Conservation (phyloP, 164 flowering plant genomes). For the Piper longum region DNA sequence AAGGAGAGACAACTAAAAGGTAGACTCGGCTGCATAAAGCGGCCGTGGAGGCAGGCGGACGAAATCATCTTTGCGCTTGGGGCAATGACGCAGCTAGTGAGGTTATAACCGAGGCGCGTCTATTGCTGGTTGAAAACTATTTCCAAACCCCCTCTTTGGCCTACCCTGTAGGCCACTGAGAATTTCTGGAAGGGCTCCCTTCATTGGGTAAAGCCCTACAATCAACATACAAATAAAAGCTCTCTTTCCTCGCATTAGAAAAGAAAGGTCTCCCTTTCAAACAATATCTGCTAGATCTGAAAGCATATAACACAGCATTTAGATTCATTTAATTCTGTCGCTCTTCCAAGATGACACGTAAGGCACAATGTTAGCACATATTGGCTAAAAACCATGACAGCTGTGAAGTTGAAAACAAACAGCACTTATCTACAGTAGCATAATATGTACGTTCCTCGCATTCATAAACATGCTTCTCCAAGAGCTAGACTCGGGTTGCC, state of each 20-base stretch:
- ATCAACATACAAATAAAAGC: neutral
- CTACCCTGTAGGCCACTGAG: constrained; percentile 8
- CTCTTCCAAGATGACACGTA: too few relatives aligned
- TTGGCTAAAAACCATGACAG: too few relatives aligned
- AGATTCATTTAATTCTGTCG: too few relatives aligned
- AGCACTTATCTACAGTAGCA: neutral
- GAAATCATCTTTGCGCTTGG: constrained; percentile 11
- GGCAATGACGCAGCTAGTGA: constrained; percentile 20
- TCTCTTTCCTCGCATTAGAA: too few relatives aligned
- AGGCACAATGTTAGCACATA: too few relatives aligned
- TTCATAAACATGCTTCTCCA: neutral
- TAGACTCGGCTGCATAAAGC: neutral
- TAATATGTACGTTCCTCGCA: neutral
- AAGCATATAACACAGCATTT: too few relatives aligned
- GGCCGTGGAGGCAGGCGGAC: too few relatives aligned
- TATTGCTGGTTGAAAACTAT: constrained; percentile 17
- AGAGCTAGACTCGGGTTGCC: neutral
- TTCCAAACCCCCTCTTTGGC: constrained; percentile 15
- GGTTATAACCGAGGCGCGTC: constrained; percentile 16
- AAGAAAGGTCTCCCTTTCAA: too few relatives aligned
- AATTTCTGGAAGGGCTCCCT: constrained; percentile 14
- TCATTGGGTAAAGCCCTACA: constrained; percentile 10
- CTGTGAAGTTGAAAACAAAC: too few relatives aligned
- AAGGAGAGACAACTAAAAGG: neutral
- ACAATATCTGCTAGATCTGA: too few relatives aligned